These are phyloP conservation scores for Protomyces arabidopsidicola DNA, from an alignment of 1,139 yeast genomes.

Conservation along the genomic window DNA sequence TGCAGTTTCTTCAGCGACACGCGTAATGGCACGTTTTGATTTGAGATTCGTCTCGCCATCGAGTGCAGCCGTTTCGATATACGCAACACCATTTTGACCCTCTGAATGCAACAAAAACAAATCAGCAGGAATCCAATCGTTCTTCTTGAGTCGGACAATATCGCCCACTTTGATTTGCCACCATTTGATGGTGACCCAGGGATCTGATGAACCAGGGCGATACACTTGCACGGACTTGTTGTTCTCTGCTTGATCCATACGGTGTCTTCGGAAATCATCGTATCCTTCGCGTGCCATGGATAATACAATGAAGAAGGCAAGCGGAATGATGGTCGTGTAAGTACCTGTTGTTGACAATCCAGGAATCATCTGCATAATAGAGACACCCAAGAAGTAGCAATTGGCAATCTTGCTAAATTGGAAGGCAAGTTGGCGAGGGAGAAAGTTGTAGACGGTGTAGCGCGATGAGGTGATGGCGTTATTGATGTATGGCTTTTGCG, in stretches of 20 bases:
- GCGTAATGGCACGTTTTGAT: constrained; percentile 62
- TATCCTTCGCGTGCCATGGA: constrained; percentile 89
- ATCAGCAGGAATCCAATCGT: constrained; percentile 95
- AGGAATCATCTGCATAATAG: constrained; percentile 92
- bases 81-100: constrained; percentile 66
- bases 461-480: constrained; percentile 82
- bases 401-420: constrained; percentile 93
- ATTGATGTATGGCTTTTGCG: constrained; percentile 55
- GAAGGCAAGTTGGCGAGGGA: constrained; percentile 82
- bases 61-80: constrained; percentile 91
- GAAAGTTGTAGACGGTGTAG: constrained; percentile 71
- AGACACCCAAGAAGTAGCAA: constrained; percentile 46
- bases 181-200: constrained; percentile 47
- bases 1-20: constrained; percentile 50
- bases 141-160: constrained; percentile 61
- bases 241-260: constrained; percentile 80
- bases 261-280: constrained; percentile 86
- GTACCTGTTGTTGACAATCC: constrained; percentile 97
- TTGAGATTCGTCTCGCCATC: constrained; percentile 96
- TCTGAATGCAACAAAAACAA: constrained; percentile 63
- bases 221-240: constrained; percentile 51
- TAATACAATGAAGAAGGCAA: constrained; percentile 78
- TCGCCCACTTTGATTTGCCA: constrained; percentile 79
- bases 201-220: constrained; percentile 5
- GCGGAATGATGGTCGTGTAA: constrained; percentile 88